Evolutionary conservation across 2,329 filamentous ascomycete genomes (phyloP), one percentile per base, ranked within the genome.

Genomic region (Neurospora sp.): DNA sequence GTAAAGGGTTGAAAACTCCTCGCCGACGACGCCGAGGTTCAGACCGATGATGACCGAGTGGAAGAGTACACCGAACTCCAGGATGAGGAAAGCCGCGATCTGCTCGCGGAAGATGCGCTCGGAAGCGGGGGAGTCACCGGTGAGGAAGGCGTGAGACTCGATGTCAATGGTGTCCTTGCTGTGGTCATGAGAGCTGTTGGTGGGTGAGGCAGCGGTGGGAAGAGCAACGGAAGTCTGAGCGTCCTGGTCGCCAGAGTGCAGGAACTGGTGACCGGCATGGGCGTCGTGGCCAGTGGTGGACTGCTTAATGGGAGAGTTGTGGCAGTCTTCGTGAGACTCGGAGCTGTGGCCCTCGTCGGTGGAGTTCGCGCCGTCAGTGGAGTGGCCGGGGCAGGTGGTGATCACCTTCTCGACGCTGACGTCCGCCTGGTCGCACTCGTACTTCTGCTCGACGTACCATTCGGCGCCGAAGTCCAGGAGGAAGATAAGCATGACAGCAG

Each of bases 11-110:
- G 80, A 77, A 78, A 89, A 89, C 66, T 89, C 87, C 0, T 82
- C 78, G 33, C 86, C 84, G 0, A 84, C 82, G n/a, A 88, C 86
- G 9, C 85, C 88, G 10, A 90, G 80, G 68, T 87, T 89, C 68
- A 90, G 81, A 1, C 87, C 87, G 71, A 89, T 89, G 76, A 90
- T 87, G 67, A 89, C 84, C 3, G 84, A 87, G 79, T 90, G 87
- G 79, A 90, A 89, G 69, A 90, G 84, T 72, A 89, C 84, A 71
- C 87, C 87, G 74, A 84, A 89, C 76, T 89, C 87, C 33, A 87
- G 82, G 70, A 83, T 81, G n/a, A 82, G 73, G 69, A 83, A 82
- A 0, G 82, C 81, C 3, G 81, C 80, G 36, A 84, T 82, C 73
- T 84, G 82, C 70, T 82, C 72, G 4, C 70, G 74, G 73, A 83